A percentile compares a stretch with the other conserved stretches of the same genome.
phyloP scores from a whole-genome alignment of 306 rosid species.

The peach (Prunus persica) region DNA sequence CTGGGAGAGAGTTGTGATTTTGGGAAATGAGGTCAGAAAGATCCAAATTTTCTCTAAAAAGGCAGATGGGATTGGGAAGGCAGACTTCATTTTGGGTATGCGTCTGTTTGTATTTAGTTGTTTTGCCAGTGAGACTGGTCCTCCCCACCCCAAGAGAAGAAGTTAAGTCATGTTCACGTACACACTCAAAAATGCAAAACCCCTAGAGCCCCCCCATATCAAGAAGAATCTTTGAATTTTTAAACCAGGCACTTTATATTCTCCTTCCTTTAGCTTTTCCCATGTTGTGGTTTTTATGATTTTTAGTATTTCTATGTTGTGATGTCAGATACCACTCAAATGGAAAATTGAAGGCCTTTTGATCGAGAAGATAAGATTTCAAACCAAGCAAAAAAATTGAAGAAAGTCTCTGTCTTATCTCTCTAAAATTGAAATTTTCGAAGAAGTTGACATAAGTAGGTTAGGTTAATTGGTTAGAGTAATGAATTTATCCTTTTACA shows the following conservation, averaged over 20 bases:
- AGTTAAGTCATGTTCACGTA: not conserved
- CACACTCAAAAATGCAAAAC: conserved; percentile 25
- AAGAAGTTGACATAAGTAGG: too few relatives aligned
- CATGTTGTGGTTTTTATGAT: not conserved
- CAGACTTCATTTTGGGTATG: conserved; percentile 32
- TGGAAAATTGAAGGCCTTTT: not conserved
- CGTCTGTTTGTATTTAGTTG: conserved; percentile 21
- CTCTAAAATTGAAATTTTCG: too few relatives aligned
- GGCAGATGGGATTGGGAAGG: conserved; percentile 49
- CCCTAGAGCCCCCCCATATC: conserved; percentile 2
- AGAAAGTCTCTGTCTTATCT: too few relatives aligned
- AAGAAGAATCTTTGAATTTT: conserved; percentile 30
- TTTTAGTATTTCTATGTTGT: conserved; percentile 1
- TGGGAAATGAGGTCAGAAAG: conserved; percentile 50
- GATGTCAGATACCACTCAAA: not conserved
- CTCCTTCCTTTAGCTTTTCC: not conserved
- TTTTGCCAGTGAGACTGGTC: conserved; percentile 32
- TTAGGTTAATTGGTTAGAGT: too few relatives aligned
- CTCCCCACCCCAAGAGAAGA: conserved; percentile 31
- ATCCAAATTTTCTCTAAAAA: conserved; percentile 50
- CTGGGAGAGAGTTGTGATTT: conserved; percentile 22
- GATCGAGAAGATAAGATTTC: conserved; percentile 17
- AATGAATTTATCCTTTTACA: too few relatives aligned
- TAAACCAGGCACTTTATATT: conserved; percentile 3
- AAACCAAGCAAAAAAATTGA: not conserved